Conservation (phyloP, 805 yeast genomes). For the Cyberlindnera maritima region DNA sequence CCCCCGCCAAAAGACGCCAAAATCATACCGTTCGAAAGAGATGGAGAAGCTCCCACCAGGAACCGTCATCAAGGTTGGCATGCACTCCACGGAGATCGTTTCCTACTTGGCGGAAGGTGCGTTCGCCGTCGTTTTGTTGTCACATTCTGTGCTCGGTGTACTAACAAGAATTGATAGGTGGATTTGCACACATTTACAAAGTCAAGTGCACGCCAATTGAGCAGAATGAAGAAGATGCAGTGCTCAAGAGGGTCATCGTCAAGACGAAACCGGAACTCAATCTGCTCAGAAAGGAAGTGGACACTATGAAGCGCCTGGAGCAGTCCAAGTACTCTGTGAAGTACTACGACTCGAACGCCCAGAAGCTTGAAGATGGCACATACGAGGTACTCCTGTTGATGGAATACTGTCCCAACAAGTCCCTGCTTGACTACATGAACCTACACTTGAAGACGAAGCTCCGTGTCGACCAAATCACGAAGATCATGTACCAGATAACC, state of each 20-base stretch:
- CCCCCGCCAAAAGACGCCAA: background rate
- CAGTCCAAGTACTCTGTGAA: slow-evolving; percentile 59
- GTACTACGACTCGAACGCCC: slow-evolving; percentile 76
- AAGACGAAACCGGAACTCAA: slow-evolving; percentile 67
- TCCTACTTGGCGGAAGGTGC: slow-evolving; percentile 62
- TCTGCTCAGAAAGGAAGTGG: slow-evolving; percentile 70
- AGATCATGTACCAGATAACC: slow-evolving; percentile 79
- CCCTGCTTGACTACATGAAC: slow-evolving; percentile 90
- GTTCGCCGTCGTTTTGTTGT: background rate
- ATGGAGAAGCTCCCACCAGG: slow-evolving; percentile 42
- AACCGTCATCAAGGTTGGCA: slow-evolving; percentile 56
- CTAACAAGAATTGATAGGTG: slow-evolving; percentile 43
- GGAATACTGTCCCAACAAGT: slow-evolving; percentile 89
- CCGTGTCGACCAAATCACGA: slow-evolving; percentile 70
- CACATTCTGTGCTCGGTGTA: background rate
- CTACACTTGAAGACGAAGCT: slow-evolving; percentile 75
- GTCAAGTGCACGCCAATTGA: slow-evolving; percentile 53
- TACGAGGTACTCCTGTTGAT: slow-evolving; percentile 89
- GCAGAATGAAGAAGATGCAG: slow-evolving; percentile 48
- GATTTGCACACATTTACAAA: slow-evolving; percentile 77
- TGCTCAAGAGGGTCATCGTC: slow-evolving; percentile 72
- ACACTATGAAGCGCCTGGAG: slow-evolving; percentile 65
- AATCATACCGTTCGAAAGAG: background rate
- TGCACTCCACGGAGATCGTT: slow-evolving; percentile 52
- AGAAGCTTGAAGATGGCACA: slow-evolving; percentile 46